These are phyloP conservation scores for Phytopythium cucurbitacearum DNA, from an alignment of 352 stramenopile genomes.

Conservation along the genomic window DNA sequence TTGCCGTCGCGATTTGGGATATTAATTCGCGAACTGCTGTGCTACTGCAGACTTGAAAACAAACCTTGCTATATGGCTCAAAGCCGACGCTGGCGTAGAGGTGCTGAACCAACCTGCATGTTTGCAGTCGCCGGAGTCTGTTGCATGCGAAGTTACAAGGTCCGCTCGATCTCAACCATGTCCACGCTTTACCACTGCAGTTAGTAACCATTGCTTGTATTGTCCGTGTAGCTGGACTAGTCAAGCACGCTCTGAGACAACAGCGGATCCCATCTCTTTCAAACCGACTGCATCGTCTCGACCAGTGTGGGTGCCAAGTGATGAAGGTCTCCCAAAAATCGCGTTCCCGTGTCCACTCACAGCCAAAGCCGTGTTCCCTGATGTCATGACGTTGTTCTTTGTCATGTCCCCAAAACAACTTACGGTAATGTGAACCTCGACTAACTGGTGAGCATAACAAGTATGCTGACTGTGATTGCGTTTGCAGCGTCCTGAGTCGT, in stretches of 20 bases:
- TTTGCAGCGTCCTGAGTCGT: conserved; percentile 26
- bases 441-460: background rate
- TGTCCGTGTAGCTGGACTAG: conserved; percentile 29
- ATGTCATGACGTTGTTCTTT: conserved; percentile 66
- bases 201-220: background rate
- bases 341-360: conserved; percentile 53
- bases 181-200: background rate
- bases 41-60: conserved; percentile 18
- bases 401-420: conserved; percentile 42
- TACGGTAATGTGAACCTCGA: conserved; percentile 18
- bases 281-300: conserved; percentile 13
- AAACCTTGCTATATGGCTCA: conserved; percentile 42
- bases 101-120: conserved; percentile 33
- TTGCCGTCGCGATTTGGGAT: background rate
- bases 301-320: conserved; percentile 23
- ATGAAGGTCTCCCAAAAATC: conserved; percentile 23
- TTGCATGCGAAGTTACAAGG: conserved; percentile 38
- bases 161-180: conserved; percentile 10
- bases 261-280: conserved; percentile 6
- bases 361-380: conserved; percentile 28
- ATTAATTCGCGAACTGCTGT: background rate
- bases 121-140: conserved; percentile 18
- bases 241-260: conserved; percentile 12
- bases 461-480: conserved; percentile 1
- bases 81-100: conserved; percentile 45